Evolutionary conservation across 768 basidiomycete species (phyloP).

Genomic region (Mrakia frigida): DNA sequence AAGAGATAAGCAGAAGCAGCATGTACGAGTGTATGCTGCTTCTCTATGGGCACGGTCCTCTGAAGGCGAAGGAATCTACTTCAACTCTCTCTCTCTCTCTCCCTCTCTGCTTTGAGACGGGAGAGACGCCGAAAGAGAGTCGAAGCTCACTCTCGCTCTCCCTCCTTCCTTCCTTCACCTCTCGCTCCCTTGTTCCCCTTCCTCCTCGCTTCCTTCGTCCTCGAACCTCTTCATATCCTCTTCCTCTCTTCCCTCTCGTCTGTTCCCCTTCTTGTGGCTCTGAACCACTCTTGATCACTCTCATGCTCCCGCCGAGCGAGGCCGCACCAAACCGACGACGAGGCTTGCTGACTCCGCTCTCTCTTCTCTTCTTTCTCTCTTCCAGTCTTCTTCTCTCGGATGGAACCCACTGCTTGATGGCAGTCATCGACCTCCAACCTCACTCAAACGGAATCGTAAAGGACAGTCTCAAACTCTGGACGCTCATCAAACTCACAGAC

Average conservation of each 20-base stretch:
- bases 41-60: too few species aligned
- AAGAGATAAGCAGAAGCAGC: too few species aligned
- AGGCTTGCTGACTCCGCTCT: neutral
- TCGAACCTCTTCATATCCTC: neutral
- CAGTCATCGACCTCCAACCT: neutral
- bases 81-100: neutral
- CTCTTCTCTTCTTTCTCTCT: neutral
- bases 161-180: neutral
- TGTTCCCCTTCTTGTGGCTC: neutral
- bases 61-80: too few species aligned
- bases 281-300: neutral
- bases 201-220: neutral
- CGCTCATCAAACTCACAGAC: constrained; percentile 16
- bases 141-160: neutral
- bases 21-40: too few species aligned
- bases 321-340: neutral
- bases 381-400: constrained; percentile 18
- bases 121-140: neutral
- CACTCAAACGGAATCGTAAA: neutral
- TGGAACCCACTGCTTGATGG: constrained; percentile 4
- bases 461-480: neutral
- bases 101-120: neutral
- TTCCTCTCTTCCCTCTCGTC: neutral
- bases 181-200: neutral
- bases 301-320: neutral